A percentile compares a stretch with the other conserved stretches of the same genome.
phyloP scores from a whole-genome alignment of 495 filamentous ascomycete species.

The Aspergillus haitiensis region DNA sequence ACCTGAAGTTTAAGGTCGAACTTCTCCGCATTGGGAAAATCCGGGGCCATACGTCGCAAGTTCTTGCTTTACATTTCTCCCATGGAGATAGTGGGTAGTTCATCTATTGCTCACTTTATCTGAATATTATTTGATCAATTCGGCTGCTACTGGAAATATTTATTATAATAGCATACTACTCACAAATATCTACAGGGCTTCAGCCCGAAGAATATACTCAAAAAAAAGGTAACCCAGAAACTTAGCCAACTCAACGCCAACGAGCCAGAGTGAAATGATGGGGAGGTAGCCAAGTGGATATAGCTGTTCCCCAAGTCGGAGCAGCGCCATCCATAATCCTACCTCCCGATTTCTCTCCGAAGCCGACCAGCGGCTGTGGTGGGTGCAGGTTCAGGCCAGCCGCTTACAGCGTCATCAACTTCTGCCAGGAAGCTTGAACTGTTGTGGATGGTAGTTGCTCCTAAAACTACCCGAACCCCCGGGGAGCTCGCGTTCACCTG shows the following conservation, averaged over 20 bases:
- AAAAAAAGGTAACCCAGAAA: conserved; percentile 10
- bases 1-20: neutral
- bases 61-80: neutral
- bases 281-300: no score
- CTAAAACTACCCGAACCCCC: conserved; percentile 83
- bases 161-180: neutral
- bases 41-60: conserved; percentile 9
- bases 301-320: neutral
- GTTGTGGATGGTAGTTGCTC: conserved; percentile 82
- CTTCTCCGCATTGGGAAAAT: conserved; percentile 24
- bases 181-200: neutral
- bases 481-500: conserved; percentile 89
- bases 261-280: neutral
- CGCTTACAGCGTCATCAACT: conserved; percentile 72
- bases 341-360: conserved; percentile 58
- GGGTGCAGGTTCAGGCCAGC: conserved; percentile 75
- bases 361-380: conserved; percentile 71
- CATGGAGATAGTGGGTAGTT: neutral
- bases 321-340: conserved; percentile 11
- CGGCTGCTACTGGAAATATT: neutral
- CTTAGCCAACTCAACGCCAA: conserved; percentile 15
- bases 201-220: conserved; percentile 10
- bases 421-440: conserved; percentile 85
- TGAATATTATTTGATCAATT: neutral
- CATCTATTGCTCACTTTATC: neutral